Base-by-base conservation (phyloP, 2,329 filamentous ascomycete genomes). In the Hansfordia pulvinata region DNA sequence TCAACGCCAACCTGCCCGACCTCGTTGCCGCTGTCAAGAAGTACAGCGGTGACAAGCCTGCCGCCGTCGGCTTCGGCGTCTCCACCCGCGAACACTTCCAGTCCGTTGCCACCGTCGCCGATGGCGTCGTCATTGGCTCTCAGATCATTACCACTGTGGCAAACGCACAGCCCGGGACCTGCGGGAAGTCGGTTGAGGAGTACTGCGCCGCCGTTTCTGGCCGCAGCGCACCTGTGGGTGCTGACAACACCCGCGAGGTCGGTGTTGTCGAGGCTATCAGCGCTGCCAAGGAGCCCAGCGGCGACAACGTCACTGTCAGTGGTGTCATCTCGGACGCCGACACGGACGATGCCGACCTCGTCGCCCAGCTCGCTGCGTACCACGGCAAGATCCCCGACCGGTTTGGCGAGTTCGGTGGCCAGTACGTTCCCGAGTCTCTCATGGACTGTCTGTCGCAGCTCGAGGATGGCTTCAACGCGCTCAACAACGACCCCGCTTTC, bases 391-490 rank as follows among this genome's bases (percentile, higher is more conserved):
- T 90, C 27, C 83, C 86, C 9, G 73, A 84, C 35, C 76, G 85
- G 27, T 96, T 98, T 44, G 90, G 90, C 38, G 81, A 94, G 49
- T 98, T 93, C 38, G 90, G 90, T 43, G 90, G 90, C 10, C 88
- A 96, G 53, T 98, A 94, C 47, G 90, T 98, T 3, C 90, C 90
- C 2, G 90, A 98, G 54, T 90, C 85, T 12, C 68, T 98, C 34
- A 96, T 98, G 88, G 88, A 96, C 58, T 96, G 88, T 49, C 61
- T 98, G 32, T 76, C 76, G 1, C 73, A 98, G 55, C 69, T 98
- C 5, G 88, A 98, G 55, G 72, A 74, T 16, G 90, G 88, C 18
- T 98, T 98, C 64, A 77, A 90, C 43, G 61, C 78, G 41, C 85
- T 90, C 33, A 77, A 76, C 43, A 74, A 92, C 36, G 88, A 96